Base-by-base conservation (phyloP, 1,284 basidiomycete genomes). In the Schizopora paradoxa region DNA sequence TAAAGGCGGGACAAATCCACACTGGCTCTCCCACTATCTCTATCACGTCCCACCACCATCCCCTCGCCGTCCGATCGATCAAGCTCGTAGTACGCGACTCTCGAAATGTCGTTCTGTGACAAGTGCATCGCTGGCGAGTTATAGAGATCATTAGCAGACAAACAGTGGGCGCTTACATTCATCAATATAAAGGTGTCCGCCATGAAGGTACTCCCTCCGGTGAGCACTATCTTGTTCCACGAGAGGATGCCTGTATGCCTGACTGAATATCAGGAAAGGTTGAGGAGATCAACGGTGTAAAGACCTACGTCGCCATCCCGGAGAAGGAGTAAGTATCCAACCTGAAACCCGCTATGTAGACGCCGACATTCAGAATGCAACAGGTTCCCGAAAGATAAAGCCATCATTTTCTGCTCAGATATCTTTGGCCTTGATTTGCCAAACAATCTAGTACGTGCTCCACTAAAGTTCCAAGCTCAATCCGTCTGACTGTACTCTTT, bases 391-490 rank as follows among this genome's bases (percentile, higher is more conserved):
- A 77, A 76, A 54, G 68, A 77, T 55, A 79, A 81, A 57, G 77
- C 72, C 23, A 51, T 86, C 45, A 66, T 80, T 31, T 72, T 72
- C 61, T 54, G 83, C 25, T 59, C 77, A 6, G 86, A 88, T 55
- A 69, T 79, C 41, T 86, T 85, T 54, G 86, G 86, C 6, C 58
- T 79, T 22, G 66, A 71, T n/a, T 63, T 78, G 14, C 51, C 66
- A 58, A 88, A 80, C 61, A 70, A 69, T 54, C 61, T 67, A 58
- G 78, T 70, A 36, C 37, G 64, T 54, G 7, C 14, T 25, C 22
- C 26, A 18, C 23, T 25, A n/a, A 51, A 60, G 42, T 8, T 39
- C n/a, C n/a, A n/a, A n/a, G n/a, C n/a, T n/a, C n/a, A n/a, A n/a
- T n/a, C n/a, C n/a, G n/a, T n/a, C n/a, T n/a, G n/a, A n/a, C n/a